Evolutionary conservation across 805 yeast species (phyloP).

Genomic region (Saccharomycopsis capsularis): DNA sequence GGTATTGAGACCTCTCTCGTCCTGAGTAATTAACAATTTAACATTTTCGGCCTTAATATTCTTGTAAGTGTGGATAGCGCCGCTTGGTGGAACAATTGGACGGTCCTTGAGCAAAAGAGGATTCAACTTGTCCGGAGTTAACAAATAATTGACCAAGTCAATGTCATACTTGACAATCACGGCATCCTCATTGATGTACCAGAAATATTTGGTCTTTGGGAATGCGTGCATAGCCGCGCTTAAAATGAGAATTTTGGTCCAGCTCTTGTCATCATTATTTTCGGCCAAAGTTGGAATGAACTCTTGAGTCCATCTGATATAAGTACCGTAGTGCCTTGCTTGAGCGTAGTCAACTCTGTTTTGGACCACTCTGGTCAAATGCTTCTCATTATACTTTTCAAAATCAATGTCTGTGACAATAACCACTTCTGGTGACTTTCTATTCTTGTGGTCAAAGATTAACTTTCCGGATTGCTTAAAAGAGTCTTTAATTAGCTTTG

Average conservation of each 20-base stretch:
- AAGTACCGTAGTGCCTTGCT: constrained; percentile 71
- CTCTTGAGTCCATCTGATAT: constrained; percentile 80
- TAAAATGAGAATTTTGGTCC: constrained; percentile 59
- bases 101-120: constrained; percentile 60
- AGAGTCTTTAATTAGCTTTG: constrained; percentile 41
- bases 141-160: constrained; percentile 51
- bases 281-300: constrained; percentile 55
- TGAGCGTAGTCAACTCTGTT: constrained; percentile 87
- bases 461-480: constrained; percentile 63
- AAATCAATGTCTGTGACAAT: constrained; percentile 77
- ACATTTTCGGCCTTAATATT: constrained; percentile 48
- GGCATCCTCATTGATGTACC: constrained; percentile 79
- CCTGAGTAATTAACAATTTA: constrained; percentile 63
- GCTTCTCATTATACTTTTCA: constrained; percentile 51
- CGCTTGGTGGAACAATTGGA: constrained; percentile 65
- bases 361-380: constrained; percentile 65
- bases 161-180: constrained; percentile 65
- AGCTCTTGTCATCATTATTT: constrained; percentile 39
- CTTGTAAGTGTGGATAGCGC: constrained; percentile 62
- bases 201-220: constrained; percentile 84
- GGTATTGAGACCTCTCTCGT: constrained; percentile 54
- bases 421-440: constrained; percentile 52
- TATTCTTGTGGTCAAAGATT: constrained; percentile 35
- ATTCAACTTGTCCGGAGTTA: constrained; percentile 54
- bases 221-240: constrained; percentile 92